Conservation (phyloP, 495 filamentous ascomycete genomes). For the Sordaria brevicollis region DNA sequence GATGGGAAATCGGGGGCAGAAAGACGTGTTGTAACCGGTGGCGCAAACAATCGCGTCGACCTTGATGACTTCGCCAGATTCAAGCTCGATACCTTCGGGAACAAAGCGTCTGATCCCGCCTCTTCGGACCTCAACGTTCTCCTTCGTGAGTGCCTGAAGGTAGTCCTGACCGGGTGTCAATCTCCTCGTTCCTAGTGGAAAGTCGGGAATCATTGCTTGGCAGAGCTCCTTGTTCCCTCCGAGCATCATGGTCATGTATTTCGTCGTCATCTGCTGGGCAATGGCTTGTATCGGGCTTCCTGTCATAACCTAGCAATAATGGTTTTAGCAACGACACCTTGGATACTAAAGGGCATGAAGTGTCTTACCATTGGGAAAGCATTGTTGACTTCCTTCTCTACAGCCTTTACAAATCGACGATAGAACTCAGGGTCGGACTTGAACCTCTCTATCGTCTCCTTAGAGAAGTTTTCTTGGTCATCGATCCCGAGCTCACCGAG, state of each 20-base stretch:
- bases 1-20: constrained; percentile 51
- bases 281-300: constrained; percentile 26
- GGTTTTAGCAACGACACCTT: neutral
- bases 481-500: constrained; percentile 17
- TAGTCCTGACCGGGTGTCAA: constrained; percentile 62
- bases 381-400: constrained; percentile 35
- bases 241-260: constrained; percentile 37
- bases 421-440: constrained; percentile 28
- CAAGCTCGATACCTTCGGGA: constrained; percentile 47
- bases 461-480: constrained; percentile 30
- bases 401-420: constrained; percentile 24
- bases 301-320: constrained; percentile 18
- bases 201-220: constrained; percentile 52
- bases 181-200: constrained; percentile 53
- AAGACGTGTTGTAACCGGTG: constrained; percentile 56
- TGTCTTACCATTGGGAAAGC: constrained; percentile 33
- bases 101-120: constrained; percentile 47
- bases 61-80: constrained; percentile 42
- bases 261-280: constrained; percentile 21
- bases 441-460: constrained; percentile 36
- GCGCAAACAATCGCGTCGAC: constrained; percentile 60
- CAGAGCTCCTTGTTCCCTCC: constrained; percentile 29
- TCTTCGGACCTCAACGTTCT: constrained; percentile 52
- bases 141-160: constrained; percentile 48
- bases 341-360: neutral